Percentiles rank a stretch among this genome's conserved stretches.
Conservation (phyloP, 2,329 filamentous ascomycete genomes). For the Exserohilum rostratum region DNA sequence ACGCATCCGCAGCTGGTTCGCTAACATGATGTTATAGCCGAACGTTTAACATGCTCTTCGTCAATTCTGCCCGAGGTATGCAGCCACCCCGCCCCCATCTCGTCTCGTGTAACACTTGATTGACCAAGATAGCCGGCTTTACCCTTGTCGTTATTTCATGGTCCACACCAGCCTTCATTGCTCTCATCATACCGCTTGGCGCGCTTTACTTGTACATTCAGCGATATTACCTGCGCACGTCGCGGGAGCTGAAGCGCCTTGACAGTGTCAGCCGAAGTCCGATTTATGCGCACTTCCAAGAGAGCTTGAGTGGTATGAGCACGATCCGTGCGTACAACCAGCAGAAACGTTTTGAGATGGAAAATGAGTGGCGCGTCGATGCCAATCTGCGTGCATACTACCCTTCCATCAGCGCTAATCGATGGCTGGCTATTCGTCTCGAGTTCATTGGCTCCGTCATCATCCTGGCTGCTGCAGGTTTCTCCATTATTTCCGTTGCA, state of each 20-base stretch:
- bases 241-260: slow-evolving; percentile 91
- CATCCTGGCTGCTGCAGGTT: slow-evolving; percentile 83
- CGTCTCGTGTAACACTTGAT: slow-evolving; percentile 24
- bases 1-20: neutral
- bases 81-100: slow-evolving; percentile 16
- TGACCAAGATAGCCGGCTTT: slow-evolving; percentile 63
- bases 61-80: slow-evolving; percentile 57
- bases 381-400: slow-evolving; percentile 93
- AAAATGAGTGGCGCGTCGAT: slow-evolving; percentile 98
- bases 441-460: slow-evolving; percentile 96
- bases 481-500: slow-evolving; percentile 80
- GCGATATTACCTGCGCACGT: slow-evolving; percentile 94
- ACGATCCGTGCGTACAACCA: slow-evolving; percentile 96
- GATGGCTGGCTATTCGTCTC: slow-evolving; percentile 93
- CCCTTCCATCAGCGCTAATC: slow-evolving; percentile 85
- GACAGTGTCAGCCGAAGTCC: slow-evolving; percentile 95
- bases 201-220: slow-evolving; percentile 91
- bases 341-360: slow-evolving; percentile 81
- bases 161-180: slow-evolving; percentile 78
- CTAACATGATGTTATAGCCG: slow-evolving; percentile 56
- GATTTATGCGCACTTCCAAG: slow-evolving; percentile 98
- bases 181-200: slow-evolving; percentile 79
- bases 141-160: slow-evolving; percentile 85
- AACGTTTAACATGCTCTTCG: slow-evolving; percentile 89
- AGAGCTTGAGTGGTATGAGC: slow-evolving; percentile 89